phyloP scores from a whole-genome alignment of 495 filamentous ascomycete genomes.

The Trichoderma erinaceum region DNA sequence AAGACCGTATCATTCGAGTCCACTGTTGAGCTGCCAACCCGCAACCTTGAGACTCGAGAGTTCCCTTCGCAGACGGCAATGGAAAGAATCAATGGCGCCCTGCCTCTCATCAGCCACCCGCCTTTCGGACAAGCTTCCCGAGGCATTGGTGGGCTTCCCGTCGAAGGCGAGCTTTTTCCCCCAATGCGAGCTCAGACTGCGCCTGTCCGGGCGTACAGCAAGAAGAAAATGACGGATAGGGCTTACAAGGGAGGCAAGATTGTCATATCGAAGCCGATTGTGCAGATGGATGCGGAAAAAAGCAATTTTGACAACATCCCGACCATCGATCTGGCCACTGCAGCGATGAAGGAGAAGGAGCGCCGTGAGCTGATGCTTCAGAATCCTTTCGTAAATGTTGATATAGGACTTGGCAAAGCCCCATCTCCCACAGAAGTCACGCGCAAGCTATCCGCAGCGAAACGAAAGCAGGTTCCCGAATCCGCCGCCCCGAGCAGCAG shows the following conservation, averaged over 20 bases:
- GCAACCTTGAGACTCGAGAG: slow-evolving; percentile 25
- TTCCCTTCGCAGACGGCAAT: slow-evolving; percentile 23
- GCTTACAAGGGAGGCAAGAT: slow-evolving; percentile 28
- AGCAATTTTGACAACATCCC: slow-evolving; percentile 34
- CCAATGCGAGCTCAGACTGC: slow-evolving; percentile 19
- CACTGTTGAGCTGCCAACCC: slow-evolving; percentile 8
- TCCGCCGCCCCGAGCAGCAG: not conserved
- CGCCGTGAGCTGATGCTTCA: slow-evolving; percentile 30
- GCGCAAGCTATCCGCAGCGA: slow-evolving; percentile 33
- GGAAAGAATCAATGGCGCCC: not conserved
- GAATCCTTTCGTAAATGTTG: slow-evolving; percentile 24
- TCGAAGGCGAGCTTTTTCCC: slow-evolving; percentile 22
- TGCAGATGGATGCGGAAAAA: slow-evolving; percentile 34
- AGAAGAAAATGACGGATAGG: slow-evolving; percentile 26
- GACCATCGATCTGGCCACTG: slow-evolving; percentile 42
- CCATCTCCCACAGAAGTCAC: slow-evolving; percentile 26
- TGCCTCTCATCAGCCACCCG: slow-evolving; percentile 25
- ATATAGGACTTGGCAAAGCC: slow-evolving; percentile 30
- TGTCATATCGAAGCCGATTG: slow-evolving; percentile 45
- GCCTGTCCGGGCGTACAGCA: not conserved
- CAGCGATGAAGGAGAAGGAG: slow-evolving; percentile 41
- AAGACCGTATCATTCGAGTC: not conserved
- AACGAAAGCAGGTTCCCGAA: slow-evolving; percentile 38
- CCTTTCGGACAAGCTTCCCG: slow-evolving; percentile 18
- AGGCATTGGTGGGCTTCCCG: slow-evolving; percentile 20